Evolutionary conservation across 352 stramenopile species (phyloP), one percentile per base, ranked within the genome.

Genomic region (Phytophthora vignae): DNA sequence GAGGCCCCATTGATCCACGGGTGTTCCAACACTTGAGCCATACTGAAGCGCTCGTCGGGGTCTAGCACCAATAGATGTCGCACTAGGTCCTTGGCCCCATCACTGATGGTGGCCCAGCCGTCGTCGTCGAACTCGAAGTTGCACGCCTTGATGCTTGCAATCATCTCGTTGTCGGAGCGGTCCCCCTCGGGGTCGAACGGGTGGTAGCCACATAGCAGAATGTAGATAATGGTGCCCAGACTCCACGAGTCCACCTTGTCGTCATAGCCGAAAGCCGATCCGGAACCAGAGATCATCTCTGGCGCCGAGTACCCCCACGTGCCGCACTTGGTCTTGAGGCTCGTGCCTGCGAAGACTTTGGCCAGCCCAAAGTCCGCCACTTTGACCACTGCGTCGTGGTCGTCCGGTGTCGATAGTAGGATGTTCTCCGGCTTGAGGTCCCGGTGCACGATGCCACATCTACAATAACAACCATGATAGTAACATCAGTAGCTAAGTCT

Each of bases 371-470:
- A 96, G 57, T 96, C 90, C 11, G 90, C 90, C 33, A 95, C 85
- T 69, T 93, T 7, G 22, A 88, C 82, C 5, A 91, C 77, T 1
- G 85, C 84, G 19, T 87, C 77, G 3, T 82, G 71, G 3, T 95
- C 87, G 31, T 90, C 74, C 0, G 73, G 63, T 1, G 81, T 92
- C 17, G 89, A 94, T 7, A 96, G 67, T 22, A 96, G 29, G 25
- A 96, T 93, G 49, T 96, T 97, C 69, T 95, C 89, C 0, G 89
- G 87, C 60, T 96, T 96, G 8, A 96, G 60, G 58, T 96, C 90
- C 1, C 88, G 83, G 71, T 96, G 90, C 25, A 94, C 78, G 60
- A 95, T 94, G 15, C 86, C 85, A 42, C 90, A 88, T 19, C 80
- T 92, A 63, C 60, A 67, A 2, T 8, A 61, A 36, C 14, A 49